Evolutionary conservation across 2,329 filamentous ascomycete species (phyloP).

Genomic region (Simplicillium sp.): DNA sequence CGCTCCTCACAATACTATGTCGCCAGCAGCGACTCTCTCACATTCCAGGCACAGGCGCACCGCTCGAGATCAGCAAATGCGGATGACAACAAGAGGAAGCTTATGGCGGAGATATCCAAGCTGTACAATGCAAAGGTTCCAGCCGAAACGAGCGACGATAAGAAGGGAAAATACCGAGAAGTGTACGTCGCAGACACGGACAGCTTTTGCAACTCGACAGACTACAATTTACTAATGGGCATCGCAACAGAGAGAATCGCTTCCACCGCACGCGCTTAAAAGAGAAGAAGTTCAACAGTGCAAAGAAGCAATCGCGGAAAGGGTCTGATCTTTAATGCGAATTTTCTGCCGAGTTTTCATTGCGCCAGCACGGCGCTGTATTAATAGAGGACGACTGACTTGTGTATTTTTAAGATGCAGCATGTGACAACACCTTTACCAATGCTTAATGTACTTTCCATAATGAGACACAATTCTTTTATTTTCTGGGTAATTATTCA

Average conservation of each 20-base stretch:
- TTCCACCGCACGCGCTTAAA: slow-evolving; percentile 35
- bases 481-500: too few relatives aligned
- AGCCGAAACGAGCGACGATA: slow-evolving; percentile 33
- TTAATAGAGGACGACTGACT: too few relatives aligned
- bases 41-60: slow-evolving; percentile 45
- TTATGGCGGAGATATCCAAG: slow-evolving; percentile 35
- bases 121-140: slow-evolving; percentile 39
- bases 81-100: slow-evolving; percentile 41
- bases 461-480: too few relatives aligned
- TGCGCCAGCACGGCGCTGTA: too few relatives aligned
- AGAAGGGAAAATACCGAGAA: slow-evolving; percentile 36
- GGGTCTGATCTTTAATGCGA: slow-evolving; percentile 18
- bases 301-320: slow-evolving; percentile 39
- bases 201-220: slow-evolving; percentile 1
- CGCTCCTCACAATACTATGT: slow-evolving; percentile 46
- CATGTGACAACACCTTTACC: too few relatives aligned
- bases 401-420: too few relatives aligned
- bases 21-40: slow-evolving; percentile 38
- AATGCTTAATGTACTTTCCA: too few relatives aligned
- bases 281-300: slow-evolving; percentile 37
- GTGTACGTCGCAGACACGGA: slow-evolving; percentile 26
- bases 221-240: slow-evolving; percentile 7
- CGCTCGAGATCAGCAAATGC: slow-evolving; percentile 42
- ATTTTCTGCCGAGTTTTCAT: background rate
- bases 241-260: slow-evolving; percentile 28